phyloP scores from a whole-genome alignment of 2,329 filamentous ascomycete genomes.

The Alternaria incomplexa region DNA sequence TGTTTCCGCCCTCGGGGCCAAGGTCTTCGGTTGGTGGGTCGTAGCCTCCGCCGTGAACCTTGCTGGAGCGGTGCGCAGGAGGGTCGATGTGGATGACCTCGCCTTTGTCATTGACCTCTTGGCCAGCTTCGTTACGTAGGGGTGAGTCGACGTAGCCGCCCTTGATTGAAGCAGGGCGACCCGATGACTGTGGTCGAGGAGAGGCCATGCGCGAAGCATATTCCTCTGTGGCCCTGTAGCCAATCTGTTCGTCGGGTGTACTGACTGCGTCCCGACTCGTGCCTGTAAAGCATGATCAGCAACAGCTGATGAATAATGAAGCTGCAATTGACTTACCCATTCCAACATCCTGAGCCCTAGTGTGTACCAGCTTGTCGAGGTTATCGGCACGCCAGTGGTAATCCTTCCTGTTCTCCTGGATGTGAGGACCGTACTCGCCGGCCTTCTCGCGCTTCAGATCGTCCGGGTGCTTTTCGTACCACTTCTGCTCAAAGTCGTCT shows the following conservation, averaged over 20 bases:
- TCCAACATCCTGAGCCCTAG: constrained; percentile 59
- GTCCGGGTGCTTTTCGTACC: constrained; percentile 92
- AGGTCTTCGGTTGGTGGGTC: constrained; percentile 60
- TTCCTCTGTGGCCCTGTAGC: constrained; percentile 85
- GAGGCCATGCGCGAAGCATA: constrained; percentile 78
- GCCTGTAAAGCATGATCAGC: constrained; percentile 62
- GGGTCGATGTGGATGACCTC: constrained; percentile 80
- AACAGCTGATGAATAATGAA: constrained; percentile 48
- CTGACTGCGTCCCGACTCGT: constrained; percentile 67
- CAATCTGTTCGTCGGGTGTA: constrained; percentile 89
- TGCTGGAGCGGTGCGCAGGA: constrained; percentile 55
- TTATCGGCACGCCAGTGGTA: constrained; percentile 90
- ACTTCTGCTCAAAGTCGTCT: constrained; percentile 87
- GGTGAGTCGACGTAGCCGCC: constrained; percentile 58
- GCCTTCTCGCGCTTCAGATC: constrained; percentile 75
- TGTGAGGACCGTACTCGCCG: constrained; percentile 65
- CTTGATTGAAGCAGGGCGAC: constrained; percentile 53
- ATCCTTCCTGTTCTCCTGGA: constrained; percentile 68
- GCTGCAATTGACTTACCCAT: constrained; percentile 54
- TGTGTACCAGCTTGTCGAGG: constrained; percentile 86
- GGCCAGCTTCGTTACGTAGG: constrained; percentile 55
- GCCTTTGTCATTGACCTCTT: constrained; percentile 59
- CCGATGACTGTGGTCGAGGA: constrained; percentile 63
- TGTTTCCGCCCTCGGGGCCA: constrained; percentile 54
- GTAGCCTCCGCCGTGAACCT: constrained; percentile 57